Evolutionary conservation across 108 stramenopile species (phyloP).

Genomic region (Skeletonema marinoi): DNA sequence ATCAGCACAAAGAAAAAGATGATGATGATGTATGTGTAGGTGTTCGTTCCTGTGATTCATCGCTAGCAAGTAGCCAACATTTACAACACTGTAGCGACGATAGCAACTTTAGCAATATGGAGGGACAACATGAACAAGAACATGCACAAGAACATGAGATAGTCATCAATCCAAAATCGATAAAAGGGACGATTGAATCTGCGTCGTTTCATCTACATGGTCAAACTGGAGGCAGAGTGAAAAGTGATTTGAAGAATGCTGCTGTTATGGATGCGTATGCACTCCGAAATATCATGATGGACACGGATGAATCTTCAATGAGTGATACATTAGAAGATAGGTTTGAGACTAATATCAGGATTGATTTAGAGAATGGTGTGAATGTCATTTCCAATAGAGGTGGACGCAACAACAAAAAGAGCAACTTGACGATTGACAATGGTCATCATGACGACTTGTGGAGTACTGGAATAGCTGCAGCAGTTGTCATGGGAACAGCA

Average conservation of each 20-base stretch:
- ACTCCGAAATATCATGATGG: slow-evolving; percentile 8
- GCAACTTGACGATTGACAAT: background rate
- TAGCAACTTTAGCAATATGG: no score
- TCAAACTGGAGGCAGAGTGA: slow-evolving; percentile 22
- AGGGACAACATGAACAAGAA: no score
- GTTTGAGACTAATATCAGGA: background rate
- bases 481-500: slow-evolving; percentile 28
- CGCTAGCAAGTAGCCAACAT: no score
- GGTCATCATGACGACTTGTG: slow-evolving; percentile 12
- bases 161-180: no score
- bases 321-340: background rate
- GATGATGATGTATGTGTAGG: no score
- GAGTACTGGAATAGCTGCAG: slow-evolving; percentile 38
- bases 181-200: no score
- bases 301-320: background rate
- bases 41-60: no score
- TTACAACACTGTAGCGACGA: no score
- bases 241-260: slow-evolving; percentile 9
- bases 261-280: slow-evolving; percentile 24
- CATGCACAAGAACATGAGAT: no score
- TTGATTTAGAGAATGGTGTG: background rate
- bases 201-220: no score
- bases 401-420: background rate
- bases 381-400: slow-evolving; percentile 1
- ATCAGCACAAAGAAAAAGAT: no score